phyloP scores from a whole-genome alignment of 1,284 basidiomycete genomes.

The Ustilago bromivora region DNA sequence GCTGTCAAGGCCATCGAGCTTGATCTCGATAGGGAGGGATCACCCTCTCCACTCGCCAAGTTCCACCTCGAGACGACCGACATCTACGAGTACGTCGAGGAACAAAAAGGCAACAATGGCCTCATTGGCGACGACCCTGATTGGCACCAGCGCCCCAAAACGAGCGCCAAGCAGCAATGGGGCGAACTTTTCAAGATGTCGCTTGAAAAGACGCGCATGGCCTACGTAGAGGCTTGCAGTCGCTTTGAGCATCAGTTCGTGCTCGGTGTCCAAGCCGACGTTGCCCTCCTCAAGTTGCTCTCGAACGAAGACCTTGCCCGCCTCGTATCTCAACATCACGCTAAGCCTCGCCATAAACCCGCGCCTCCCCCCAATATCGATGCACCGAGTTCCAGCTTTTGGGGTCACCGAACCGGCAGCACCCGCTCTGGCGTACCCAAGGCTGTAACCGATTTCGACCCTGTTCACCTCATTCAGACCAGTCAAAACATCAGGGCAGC shows the following conservation, averaged over 20 bases:
- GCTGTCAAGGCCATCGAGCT: constrained; percentile 13
- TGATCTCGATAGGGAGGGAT: constrained; percentile 10
- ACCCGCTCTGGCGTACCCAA: background rate
- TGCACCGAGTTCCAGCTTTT: background rate
- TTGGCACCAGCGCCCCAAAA: constrained; percentile 13
- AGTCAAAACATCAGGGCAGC: constrained; percentile 26
- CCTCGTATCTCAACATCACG: constrained; percentile 3
- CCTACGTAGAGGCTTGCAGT: constrained; percentile 33
- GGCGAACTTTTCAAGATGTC: constrained; percentile 18
- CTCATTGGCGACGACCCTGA: constrained; percentile 29
- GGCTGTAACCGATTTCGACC: constrained; percentile 19
- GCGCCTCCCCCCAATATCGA: constrained; percentile 3
- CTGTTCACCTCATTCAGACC: constrained; percentile 17
- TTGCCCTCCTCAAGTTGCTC: constrained; percentile 19
- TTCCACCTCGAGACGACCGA: constrained; percentile 23
- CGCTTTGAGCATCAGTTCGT: constrained; percentile 27
- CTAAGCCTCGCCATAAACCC: constrained; percentile 18
- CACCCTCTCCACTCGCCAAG: constrained; percentile 5
- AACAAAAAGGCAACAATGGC: constrained; percentile 27
- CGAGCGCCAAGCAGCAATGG: constrained; percentile 27
- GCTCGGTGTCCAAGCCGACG: constrained; percentile 18
- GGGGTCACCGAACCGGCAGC: constrained; percentile 6
- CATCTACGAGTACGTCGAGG: constrained; percentile 38
- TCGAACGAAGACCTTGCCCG: constrained; percentile 2
- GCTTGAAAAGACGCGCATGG: constrained; percentile 19